Conservation (phyloP, 2,329 filamentous ascomycete genomes). For the Hypocreales sp. region DNA sequence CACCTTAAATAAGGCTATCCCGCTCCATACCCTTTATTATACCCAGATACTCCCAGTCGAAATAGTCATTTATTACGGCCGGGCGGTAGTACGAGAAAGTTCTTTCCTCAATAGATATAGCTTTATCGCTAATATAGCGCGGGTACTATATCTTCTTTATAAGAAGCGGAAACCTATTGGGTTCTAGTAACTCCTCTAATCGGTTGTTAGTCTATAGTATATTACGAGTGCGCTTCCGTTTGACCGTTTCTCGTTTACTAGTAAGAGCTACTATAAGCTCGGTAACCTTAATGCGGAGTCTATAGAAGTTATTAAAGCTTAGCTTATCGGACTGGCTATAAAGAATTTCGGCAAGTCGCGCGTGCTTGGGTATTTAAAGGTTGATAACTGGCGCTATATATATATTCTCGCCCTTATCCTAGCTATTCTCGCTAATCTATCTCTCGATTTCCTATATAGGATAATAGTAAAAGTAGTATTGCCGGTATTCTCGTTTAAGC, state of each 20-base stretch:
- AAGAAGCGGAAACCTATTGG: constrained; percentile 1
- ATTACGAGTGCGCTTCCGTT: neutral
- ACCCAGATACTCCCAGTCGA: neutral
- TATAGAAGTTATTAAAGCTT: constrained; percentile 1
- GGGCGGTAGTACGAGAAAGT: neutral
- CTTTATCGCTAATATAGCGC: neutral
- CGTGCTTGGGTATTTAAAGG: neutral
- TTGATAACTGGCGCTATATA: neutral
- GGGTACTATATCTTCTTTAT: constrained; percentile 2
- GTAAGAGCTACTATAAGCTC: too few species aligned
- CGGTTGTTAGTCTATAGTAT: neutral
- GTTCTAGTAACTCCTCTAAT: constrained; percentile 1
- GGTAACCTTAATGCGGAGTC: neutral
- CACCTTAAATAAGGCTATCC: neutral
- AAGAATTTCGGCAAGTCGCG: too few species aligned
- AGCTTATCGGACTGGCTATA: neutral
- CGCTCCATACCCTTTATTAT: neutral
- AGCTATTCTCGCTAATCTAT: constrained; percentile 1
- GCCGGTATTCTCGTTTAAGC: constrained; percentile 6
- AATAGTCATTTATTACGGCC: neutral
- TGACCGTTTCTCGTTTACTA: constrained; percentile 1
- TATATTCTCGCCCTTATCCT: constrained; percentile 41
- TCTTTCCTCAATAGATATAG: neutral
- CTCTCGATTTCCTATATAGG: constrained; percentile 11
- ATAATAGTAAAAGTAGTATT: constrained; percentile 10